These are phyloP conservation scores for Umbellularia californica DNA, from an alignment of 164 flowering plant genomes.

Conservation along the genomic window DNA sequence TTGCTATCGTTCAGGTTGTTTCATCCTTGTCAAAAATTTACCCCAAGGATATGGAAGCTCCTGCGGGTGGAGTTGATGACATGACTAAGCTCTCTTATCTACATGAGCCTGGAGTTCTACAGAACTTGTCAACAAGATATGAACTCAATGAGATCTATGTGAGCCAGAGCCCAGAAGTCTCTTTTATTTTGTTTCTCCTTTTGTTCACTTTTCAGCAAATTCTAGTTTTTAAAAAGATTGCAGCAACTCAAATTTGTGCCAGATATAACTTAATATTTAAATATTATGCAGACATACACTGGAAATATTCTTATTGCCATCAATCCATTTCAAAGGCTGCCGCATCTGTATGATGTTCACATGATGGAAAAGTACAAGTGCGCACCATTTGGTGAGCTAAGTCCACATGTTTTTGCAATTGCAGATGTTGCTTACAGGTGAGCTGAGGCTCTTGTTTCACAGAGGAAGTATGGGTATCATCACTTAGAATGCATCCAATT, in stretches of 20 bases:
- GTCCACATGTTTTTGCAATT: constrained; percentile 88
- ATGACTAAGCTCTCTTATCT: constrained; percentile 85
- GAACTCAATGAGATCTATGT: constrained; percentile 78
- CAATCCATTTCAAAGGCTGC: constrained; percentile 74
- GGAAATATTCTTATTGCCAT: constrained; percentile 84
- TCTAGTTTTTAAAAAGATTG: constrained; percentile 1
- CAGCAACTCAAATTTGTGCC: neutral
- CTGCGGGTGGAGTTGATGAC: constrained; percentile 76
- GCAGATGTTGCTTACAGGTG: constrained; percentile 83
- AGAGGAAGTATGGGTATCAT: neutral
- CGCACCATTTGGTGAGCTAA: constrained; percentile 52
- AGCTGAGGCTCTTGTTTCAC: constrained; percentile 8
- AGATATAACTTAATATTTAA: neutral
- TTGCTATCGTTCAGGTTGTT: neutral
- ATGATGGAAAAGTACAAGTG: constrained; percentile 76
- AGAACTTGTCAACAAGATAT: constrained; percentile 74
- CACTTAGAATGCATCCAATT: neutral
- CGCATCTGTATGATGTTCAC: constrained; percentile 52
- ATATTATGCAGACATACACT: constrained; percentile 61
- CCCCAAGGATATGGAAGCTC: constrained; percentile 73
- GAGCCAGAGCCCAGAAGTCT: constrained; percentile 12
- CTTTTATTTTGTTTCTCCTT: neutral
- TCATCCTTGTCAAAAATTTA: constrained; percentile 49
- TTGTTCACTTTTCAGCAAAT: neutral
- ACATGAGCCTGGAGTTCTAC: constrained; percentile 84